phyloP scores from a whole-genome alignment of 2,329 filamentous ascomycete species.

The Passalora sequoiae region DNA sequence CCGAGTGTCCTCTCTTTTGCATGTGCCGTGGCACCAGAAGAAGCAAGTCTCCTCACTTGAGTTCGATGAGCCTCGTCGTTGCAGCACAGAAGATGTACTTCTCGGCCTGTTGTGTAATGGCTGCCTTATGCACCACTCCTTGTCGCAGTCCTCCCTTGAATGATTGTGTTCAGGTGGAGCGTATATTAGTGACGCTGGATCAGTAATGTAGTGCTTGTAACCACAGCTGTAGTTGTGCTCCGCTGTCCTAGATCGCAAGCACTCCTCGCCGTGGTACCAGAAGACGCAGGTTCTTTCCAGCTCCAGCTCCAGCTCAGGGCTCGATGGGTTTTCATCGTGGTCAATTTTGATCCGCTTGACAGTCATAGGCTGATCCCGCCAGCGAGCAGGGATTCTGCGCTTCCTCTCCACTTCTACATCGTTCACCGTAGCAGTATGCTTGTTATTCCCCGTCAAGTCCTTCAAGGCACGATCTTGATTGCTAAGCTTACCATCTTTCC shows the following conservation, averaged over 20 bases:
- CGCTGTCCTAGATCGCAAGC: neutral
- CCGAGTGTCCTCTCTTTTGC: slow-evolving; percentile 7
- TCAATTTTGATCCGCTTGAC: neutral
- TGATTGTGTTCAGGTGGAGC: neutral
- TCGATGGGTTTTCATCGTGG: slow-evolving; percentile 7
- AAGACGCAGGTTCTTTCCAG: slow-evolving; percentile 7
- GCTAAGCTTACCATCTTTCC: too few relatives aligned
- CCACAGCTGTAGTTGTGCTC: neutral
- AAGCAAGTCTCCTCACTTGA: slow-evolving; percentile 18
- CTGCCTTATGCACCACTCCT: slow-evolving; percentile 2
- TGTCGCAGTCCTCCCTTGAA: neutral
- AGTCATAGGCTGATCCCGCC: neutral
- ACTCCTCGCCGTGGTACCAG: slow-evolving; percentile 5
- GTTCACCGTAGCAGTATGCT: too few relatives aligned
- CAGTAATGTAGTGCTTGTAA: slow-evolving; percentile 2
- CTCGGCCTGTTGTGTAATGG: neutral
- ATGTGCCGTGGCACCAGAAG: slow-evolving; percentile 22
- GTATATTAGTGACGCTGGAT: neutral
- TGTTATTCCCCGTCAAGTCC: too few relatives aligned
- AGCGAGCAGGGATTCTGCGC: too few relatives aligned
- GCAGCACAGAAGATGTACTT: too few relatives aligned
- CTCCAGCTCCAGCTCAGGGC: neutral
- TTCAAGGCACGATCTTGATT: too few relatives aligned
- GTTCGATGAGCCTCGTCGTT: too few relatives aligned
- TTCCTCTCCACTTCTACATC: neutral